phyloP scores from a whole-genome alignment of 345 rosid species.

The Viola odorata region DNA sequence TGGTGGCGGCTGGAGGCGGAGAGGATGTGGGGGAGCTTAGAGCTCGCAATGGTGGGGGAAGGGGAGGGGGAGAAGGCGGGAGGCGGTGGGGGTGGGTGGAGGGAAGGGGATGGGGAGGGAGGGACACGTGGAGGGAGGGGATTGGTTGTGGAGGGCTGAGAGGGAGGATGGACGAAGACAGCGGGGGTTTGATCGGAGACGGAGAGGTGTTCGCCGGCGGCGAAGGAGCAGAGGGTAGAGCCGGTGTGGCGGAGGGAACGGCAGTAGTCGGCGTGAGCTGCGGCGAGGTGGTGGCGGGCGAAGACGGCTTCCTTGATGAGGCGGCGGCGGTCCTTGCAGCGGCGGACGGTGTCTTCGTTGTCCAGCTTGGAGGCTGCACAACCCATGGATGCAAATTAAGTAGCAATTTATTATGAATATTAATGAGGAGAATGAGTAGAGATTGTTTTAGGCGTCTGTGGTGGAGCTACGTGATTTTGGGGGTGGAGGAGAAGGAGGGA shows the following conservation, averaged over 20 bases:
- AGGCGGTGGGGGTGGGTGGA: slow-evolving; percentile 36
- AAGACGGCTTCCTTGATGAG: slow-evolving; percentile 79
- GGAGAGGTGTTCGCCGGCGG: slow-evolving; percentile 65
- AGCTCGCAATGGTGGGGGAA: slow-evolving; percentile 45
- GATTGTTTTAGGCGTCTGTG: slow-evolving; percentile 9
- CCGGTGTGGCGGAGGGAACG: slow-evolving; percentile 82
- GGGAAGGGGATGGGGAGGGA: slow-evolving; percentile 42
- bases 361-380: slow-evolving; percentile 91
- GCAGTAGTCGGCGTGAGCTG: slow-evolving; percentile 93
- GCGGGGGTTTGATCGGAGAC: slow-evolving; percentile 87
- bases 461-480: slow-evolving; percentile 18
- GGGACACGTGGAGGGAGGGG: slow-evolving; percentile 36
- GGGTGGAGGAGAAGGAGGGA: background rate
- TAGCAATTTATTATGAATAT: background rate
- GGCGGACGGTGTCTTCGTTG: slow-evolving; percentile 85
- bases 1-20: slow-evolving; percentile 33
- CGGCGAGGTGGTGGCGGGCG: slow-evolving; percentile 81
- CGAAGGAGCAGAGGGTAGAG: slow-evolving; percentile 76
- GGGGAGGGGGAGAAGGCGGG: slow-evolving; percentile 28
- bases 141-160: slow-evolving; percentile 15
- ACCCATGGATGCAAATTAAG: slow-evolving; percentile 42
- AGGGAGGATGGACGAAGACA: slow-evolving; percentile 51
- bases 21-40: slow-evolving; percentile 50
- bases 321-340: slow-evolving; percentile 97
- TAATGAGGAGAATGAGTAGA: background rate